These are phyloP conservation scores for Coprinopsis sp. DNA, from an alignment of 768 basidiomycete genomes.

Conservation along the genomic window DNA sequence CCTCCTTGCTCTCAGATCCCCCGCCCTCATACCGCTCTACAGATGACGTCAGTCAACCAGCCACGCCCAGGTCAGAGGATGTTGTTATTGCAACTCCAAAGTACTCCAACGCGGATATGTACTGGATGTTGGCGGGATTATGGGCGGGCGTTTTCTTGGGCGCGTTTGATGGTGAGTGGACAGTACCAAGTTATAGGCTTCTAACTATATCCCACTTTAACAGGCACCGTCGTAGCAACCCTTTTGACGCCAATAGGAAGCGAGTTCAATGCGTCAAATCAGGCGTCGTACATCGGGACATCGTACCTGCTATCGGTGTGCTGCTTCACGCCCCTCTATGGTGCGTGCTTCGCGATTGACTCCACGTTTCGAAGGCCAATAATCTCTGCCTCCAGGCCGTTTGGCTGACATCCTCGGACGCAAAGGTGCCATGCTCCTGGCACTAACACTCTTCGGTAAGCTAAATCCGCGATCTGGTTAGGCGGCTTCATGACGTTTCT, in stretches of 20 bases:
- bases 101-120: slow-evolving; percentile 49
- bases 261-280: slow-evolving; percentile 73
- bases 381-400: slow-evolving; percentile 48
- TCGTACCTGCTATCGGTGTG: slow-evolving; percentile 84
- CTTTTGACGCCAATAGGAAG: slow-evolving; percentile 82
- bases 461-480: slow-evolving; percentile 1
- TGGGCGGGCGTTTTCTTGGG: slow-evolving; percentile 84
- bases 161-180: slow-evolving; percentile 70
- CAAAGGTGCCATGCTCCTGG: slow-evolving; percentile 83
- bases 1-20: slow-evolving; percentile 50
- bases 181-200: slow-evolving; percentile 5
- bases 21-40: slow-evolving; percentile 45
- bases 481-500: slow-evolving; percentile 9
- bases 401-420: slow-evolving; percentile 83
- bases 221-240: slow-evolving; percentile 85
- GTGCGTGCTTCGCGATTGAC: slow-evolving; percentile 32
- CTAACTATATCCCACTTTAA: slow-evolving; percentile 11
- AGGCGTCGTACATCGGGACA: slow-evolving; percentile 85
- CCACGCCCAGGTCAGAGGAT: slow-evolving; percentile 22
- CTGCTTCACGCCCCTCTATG: slow-evolving; percentile 88
- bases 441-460: slow-evolving; percentile 76
- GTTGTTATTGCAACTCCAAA: slow-evolving; percentile 35
- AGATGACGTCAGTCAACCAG: slow-evolving; percentile 32
- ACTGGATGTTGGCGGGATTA: slow-evolving; percentile 70
- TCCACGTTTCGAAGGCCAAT: slow-evolving; percentile 1